Evolutionary conservation across 371 early-diverging fungal species (phyloP).

Genomic region (Mucor piriformis): DNA sequence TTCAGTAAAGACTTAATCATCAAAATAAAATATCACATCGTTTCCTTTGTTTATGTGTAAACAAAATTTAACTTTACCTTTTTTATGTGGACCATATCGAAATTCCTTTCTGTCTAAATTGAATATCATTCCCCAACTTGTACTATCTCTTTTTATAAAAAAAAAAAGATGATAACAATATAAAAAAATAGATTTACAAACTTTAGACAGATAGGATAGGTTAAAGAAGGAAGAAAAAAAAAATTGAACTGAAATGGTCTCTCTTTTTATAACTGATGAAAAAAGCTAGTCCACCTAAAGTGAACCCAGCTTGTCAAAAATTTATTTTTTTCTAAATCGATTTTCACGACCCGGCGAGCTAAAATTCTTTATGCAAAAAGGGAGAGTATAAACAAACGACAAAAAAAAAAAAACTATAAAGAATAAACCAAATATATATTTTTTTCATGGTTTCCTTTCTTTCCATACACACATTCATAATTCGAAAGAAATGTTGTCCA

Average conservation of each 20-base stretch:
- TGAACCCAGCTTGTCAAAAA: neutral
- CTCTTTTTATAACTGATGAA: neutral
- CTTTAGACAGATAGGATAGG: neutral
- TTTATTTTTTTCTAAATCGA: too few relatives aligned
- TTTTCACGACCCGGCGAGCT: neutral
- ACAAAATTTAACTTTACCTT: constrained; percentile 3
- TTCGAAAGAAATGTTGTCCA: neutral
- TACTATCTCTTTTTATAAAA: neutral
- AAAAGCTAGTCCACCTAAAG: neutral
- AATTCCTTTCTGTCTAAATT: constrained; percentile 3
- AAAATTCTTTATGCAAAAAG: constrained; percentile 1
- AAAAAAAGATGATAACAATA: constrained; percentile 2
- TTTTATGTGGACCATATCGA: constrained; percentile 4
- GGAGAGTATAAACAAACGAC: neutral
- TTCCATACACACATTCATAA: neutral
- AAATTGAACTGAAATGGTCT: neutral
- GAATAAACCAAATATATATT: neutral
- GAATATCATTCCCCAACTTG: neutral
- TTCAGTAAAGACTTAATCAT: constrained; percentile 24
- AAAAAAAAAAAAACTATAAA: neutral
- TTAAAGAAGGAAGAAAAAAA: neutral
- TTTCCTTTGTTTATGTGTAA: neutral
- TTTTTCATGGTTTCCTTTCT: neutral
- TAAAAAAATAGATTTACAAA: neutral
- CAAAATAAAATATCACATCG: too few relatives aligned